Conservation (phyloP, 441 rosid genomes). For the Erodium chrysanthum region DNA sequence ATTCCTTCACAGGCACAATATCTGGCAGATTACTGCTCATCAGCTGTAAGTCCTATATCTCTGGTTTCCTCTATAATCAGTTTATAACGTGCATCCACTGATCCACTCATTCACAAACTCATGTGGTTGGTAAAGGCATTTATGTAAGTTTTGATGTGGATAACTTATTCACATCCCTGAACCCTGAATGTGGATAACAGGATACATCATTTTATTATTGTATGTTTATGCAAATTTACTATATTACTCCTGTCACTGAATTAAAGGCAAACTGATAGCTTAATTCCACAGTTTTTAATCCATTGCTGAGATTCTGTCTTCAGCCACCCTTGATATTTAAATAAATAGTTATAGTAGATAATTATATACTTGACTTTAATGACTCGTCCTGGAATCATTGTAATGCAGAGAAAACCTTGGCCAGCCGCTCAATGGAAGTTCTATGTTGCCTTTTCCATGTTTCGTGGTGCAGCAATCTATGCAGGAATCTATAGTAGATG, state of each 20-base stretch:
- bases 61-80: conserved; percentile 4
- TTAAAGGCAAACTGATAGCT: neutral
- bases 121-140: neutral
- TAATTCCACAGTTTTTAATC: conserved; percentile 8
- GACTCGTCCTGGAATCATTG: conserved; percentile 18
- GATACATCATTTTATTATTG: too few relatives aligned
- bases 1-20: conserved; percentile 68
- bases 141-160: neutral
- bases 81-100: neutral
- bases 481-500: conserved; percentile 74
- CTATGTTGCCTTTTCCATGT: conserved; percentile 72
- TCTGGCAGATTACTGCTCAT: conserved; percentile 69
- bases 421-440: conserved; percentile 84
- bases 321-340: neutral
- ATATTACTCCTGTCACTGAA: neutral
- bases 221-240: neutral
- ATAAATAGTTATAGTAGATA: conserved; percentile 6
- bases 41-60: conserved; percentile 41
- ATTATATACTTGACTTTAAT: neutral
- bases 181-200: neutral
- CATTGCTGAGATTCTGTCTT: neutral
- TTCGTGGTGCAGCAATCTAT: conserved; percentile 73
- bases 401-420: conserved; percentile 71
- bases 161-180: too few relatives aligned
- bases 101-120: neutral